Conservation (phyloP, 2,329 filamentous ascomycete genomes). For the Geosmithia morbida region DNA sequence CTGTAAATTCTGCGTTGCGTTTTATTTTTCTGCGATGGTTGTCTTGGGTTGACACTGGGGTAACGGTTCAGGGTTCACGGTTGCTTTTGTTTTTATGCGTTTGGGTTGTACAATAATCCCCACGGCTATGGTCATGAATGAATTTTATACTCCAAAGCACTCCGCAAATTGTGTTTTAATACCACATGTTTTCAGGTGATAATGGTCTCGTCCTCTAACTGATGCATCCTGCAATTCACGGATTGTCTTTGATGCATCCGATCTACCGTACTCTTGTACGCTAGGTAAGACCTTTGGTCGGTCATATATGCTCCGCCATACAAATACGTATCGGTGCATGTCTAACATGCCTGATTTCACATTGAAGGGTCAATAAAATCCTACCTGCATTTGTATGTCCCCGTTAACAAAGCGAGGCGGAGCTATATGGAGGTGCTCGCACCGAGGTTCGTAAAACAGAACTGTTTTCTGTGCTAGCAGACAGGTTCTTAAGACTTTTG, state of each 20-base stretch:
- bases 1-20: conserved; percentile 48
- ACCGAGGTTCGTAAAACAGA: background rate
- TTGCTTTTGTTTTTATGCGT: conserved; percentile 38
- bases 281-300: too few species aligned
- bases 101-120: conserved; percentile 62
- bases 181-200: too few species aligned
- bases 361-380: too few species aligned
- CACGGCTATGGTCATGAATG: conserved; percentile 53
- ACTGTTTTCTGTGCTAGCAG: background rate
- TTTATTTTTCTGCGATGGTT: conserved; percentile 42
- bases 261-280: too few species aligned
- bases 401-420: background rate
- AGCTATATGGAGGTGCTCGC: background rate
- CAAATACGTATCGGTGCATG: too few species aligned
- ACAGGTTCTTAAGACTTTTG: background rate
- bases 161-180: background rate
- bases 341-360: too few species aligned
- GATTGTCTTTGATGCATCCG: too few species aligned
- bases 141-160: conserved; percentile 15
- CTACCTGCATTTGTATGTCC: too few species aligned
- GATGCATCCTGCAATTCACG: too few species aligned
- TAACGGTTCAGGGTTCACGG: conserved; percentile 62
- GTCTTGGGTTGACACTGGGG: conserved; percentile 64
- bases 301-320: too few species aligned
- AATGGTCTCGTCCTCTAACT: too few species aligned